These are phyloP conservation scores for Hypoxylon intermedium DNA, from an alignment of 495 filamentous ascomycete genomes.

Conservation along the genomic window DNA sequence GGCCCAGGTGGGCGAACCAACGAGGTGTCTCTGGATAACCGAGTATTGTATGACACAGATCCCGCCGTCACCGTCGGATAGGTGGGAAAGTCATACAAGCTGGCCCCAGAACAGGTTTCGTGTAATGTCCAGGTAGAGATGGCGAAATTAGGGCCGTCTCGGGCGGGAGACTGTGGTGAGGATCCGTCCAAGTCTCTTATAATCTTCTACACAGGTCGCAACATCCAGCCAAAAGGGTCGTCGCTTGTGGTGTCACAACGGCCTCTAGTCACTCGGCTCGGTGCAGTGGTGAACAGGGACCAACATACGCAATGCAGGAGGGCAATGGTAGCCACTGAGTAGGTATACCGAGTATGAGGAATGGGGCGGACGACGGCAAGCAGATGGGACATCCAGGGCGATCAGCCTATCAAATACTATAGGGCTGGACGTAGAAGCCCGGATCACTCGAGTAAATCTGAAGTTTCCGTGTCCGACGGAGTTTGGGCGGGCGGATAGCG, in stretches of 20 bases:
- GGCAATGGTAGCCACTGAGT: conserved; percentile 28
- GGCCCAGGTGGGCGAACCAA: conserved; percentile 39
- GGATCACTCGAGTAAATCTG: conserved; percentile 12
- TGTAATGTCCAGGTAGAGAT: conserved; percentile 33
- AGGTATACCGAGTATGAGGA: conserved; percentile 24
- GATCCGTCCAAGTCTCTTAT: conserved; percentile 6
- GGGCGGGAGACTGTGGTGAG: conserved; percentile 14
- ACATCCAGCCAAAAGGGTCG: conserved; percentile 24
- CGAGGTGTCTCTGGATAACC: conserved; percentile 47
- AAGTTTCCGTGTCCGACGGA: conserved; percentile 24
- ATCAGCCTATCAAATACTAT: conserved; percentile 21
- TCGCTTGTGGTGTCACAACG: conserved; percentile 34
- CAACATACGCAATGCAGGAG: conserved; percentile 36
- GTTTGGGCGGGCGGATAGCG: conserved; percentile 23
- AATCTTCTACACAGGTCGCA: conserved; percentile 28
- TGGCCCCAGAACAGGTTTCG: conserved; percentile 38
- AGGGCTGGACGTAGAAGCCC: conserved; percentile 10
- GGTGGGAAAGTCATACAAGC: conserved; percentile 40
- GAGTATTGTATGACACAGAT: conserved; percentile 54
- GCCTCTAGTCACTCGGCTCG: conserved; percentile 37
- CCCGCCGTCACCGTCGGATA: conserved; percentile 50
- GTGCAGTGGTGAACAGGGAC: conserved; percentile 39
- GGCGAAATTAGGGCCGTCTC: conserved; percentile 32
- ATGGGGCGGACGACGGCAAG: conserved; percentile 16
- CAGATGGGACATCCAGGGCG: conserved; percentile 26